These are phyloP conservation scores for Ceratocystis albifundus DNA, from an alignment of 2,329 filamentous ascomycete genomes.

Conservation along the genomic window DNA sequence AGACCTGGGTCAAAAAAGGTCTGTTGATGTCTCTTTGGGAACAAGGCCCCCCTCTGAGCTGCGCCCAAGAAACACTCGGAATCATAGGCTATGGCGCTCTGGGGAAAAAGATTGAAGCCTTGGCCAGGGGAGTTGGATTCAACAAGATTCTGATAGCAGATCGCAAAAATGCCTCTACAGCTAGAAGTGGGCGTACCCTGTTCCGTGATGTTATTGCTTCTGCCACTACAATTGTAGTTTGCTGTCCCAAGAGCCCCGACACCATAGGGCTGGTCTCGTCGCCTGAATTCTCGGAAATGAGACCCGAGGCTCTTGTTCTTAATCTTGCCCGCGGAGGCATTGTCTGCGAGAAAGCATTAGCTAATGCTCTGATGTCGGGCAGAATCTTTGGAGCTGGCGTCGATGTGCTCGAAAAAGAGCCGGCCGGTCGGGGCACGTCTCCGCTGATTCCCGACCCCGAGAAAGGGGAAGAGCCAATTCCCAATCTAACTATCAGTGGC, in stretches of 20 bases:
- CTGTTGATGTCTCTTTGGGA: conserved; percentile 16
- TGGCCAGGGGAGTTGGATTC: conserved; percentile 26
- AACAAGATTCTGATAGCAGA: conserved; percentile 25
- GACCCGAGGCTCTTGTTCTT: conserved; percentile 27
- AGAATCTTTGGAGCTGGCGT: conserved; percentile 31
- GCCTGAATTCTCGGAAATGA: conserved; percentile 25
- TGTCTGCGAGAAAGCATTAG: conserved; percentile 31
- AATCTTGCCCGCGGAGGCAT: conserved; percentile 30
- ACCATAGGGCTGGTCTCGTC: conserved; percentile 25
- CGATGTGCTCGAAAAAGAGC: conserved; percentile 30
- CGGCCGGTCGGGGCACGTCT: conserved; percentile 23
- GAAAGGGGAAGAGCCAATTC: conserved; percentile 11
- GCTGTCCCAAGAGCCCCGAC: conserved; percentile 25
- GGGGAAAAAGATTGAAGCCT: conserved; percentile 26
- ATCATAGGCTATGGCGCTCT: conserved; percentile 28
- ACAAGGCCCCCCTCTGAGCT: conserved; percentile 26
- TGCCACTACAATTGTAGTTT: conserved; percentile 27
- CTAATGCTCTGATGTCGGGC: conserved; percentile 28
- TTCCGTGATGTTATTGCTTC: conserved; percentile 26
- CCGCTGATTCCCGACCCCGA: conserved; percentile 18
- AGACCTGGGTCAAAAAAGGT: conserved; percentile 12
- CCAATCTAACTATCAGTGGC: conserved; percentile 15
- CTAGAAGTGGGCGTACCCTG: conserved; percentile 19
- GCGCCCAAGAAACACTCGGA: conserved; percentile 27
- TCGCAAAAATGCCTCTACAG: conserved; percentile 23